Evolutionary conservation across 2,329 filamentous ascomycete genomes (phyloP).

Genomic region (Coleophoma crateriformis): DNA sequence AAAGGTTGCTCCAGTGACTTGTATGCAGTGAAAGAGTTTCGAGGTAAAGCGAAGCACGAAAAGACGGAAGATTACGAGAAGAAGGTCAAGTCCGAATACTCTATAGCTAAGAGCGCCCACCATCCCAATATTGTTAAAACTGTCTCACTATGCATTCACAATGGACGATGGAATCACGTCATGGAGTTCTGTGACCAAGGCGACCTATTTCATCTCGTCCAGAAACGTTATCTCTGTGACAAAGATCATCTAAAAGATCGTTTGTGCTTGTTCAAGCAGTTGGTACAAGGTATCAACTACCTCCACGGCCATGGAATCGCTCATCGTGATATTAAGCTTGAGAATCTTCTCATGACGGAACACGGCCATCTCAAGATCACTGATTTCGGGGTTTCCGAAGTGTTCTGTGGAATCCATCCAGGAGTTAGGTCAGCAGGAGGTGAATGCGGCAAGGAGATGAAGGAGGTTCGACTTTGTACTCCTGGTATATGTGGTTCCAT

Average conservation of each 20-base stretch:
- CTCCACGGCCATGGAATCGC: conserved; percentile 80
- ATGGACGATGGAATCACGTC: conserved; percentile 79
- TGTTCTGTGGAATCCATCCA: conserved; percentile 78
- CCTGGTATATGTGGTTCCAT: conserved; percentile 81
- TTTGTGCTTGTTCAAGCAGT: conserved; percentile 83
- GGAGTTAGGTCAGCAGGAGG: conserved; percentile 68
- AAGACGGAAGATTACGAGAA: conserved; percentile 71
- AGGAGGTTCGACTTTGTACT: conserved; percentile 61
- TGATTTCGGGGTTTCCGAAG: conserved; percentile 85
- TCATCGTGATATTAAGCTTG: conserved; percentile 85
- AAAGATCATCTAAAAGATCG: conserved; percentile 61
- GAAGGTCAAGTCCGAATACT: conserved; percentile 89
- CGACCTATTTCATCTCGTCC: conserved; percentile 72
- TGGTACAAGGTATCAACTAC: conserved; percentile 76
- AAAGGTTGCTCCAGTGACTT: conserved; percentile 58
- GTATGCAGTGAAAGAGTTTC: conserved; percentile 85
- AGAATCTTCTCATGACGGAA: conserved; percentile 75
- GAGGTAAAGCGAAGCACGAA: conserved; percentile 65
- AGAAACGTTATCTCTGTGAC: conserved; percentile 59
- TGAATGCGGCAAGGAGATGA: conserved; percentile 68
- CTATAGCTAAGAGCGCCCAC: conserved; percentile 76
- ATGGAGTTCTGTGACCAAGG: conserved; percentile 89
- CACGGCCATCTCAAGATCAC: conserved; percentile 85
- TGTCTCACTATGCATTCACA: conserved; percentile 67
- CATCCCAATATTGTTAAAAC: conserved; percentile 87